Evolutionary conservation across 352 stramenopile genomes (phyloP), one percentile per base, ranked within the genome.

Genomic region (Phytophthora pini): DNA sequence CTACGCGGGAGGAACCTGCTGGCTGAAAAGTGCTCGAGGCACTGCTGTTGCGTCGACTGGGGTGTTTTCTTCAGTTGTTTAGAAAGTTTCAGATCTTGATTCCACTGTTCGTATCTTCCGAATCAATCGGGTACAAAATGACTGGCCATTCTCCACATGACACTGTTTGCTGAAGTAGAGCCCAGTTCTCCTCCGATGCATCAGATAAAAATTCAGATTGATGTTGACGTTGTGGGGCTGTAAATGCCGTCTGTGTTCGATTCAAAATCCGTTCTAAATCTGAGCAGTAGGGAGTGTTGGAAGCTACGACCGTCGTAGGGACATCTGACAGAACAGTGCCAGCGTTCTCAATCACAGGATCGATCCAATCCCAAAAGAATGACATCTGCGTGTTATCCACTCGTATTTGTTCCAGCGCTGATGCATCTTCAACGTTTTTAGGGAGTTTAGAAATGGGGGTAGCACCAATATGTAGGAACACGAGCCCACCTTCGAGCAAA

Each of bases 21-120:
- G 78, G 73, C 67, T 91, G 45, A 91, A 91, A 70, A 87, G 70
- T 13, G 46, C n/a, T 17, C 77, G 72, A 51, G 67, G 62, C 7
- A n/a, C 12, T 8, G 43, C 20, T 32, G 34, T 10, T 9, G 9
- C 17, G 9, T n/a, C 24, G 1, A 13, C 8, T 51, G 62, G 54
- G 5, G 63, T 71, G 0, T 57, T 66, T 4, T 71, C 63, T 13
- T 43, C 63, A 10, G 43, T 71, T 50, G 32, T 70, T 2, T 70
- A 60, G 31, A 36, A 36, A 12, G 31, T 36, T 36, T 36, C 31
- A 36, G 2, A 36, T 29, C 32, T 56, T 55, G 41, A 68, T 57
- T 4, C 52, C 38, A 46, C 36, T 68, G 45, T 68, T 46, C 32
- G 32, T 4, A 34, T 68, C 45, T 57, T 63, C 52, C n/a, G 38